Conservation (phyloP, 306 rosid species). For the Acacia crassicarpa region DNA sequence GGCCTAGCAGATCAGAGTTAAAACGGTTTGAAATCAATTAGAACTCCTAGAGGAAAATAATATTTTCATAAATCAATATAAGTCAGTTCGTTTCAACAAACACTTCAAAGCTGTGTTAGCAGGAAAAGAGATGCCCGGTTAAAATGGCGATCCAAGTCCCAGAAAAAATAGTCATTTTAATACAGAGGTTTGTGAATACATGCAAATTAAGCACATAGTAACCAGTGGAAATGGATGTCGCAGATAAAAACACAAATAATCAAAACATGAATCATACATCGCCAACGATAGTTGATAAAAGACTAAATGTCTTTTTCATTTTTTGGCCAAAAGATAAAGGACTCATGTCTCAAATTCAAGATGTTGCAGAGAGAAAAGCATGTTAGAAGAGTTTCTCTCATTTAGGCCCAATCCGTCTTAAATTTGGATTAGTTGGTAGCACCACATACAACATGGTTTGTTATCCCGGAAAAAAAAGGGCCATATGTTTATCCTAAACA, state of each 20-base stretch:
- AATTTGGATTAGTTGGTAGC: neutral
- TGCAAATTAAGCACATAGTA: slow-evolving; percentile 7
- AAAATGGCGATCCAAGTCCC: slow-evolving; percentile 5
- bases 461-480: neutral
- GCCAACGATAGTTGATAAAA: neutral
- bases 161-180: slow-evolving; percentile 17
- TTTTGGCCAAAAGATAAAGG: neutral
- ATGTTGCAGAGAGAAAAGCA: neutral
- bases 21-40: slow-evolving; percentile 1
- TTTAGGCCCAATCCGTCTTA: neutral
- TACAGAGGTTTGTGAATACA: slow-evolving; percentile 5
- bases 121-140: slow-evolving; percentile 19
- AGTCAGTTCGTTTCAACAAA: slow-evolving; percentile 9
- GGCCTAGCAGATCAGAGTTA: slow-evolving; percentile 12
- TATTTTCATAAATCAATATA: neutral
- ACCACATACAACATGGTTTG: neutral
- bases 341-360: neutral
- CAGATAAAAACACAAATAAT: neutral
- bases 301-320: neutral
- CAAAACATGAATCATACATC: neutral
- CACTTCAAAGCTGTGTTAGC: slow-evolving; percentile 7
- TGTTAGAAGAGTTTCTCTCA: neutral
- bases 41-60: neutral
- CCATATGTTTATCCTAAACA: slow-evolving; percentile 13
- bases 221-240: neutral